Evolutionary conservation across 2,329 filamentous ascomycete species (phyloP), one percentile per base, ranked within the genome.

Genomic region (Phyllosticta paracitricarpa): DNA sequence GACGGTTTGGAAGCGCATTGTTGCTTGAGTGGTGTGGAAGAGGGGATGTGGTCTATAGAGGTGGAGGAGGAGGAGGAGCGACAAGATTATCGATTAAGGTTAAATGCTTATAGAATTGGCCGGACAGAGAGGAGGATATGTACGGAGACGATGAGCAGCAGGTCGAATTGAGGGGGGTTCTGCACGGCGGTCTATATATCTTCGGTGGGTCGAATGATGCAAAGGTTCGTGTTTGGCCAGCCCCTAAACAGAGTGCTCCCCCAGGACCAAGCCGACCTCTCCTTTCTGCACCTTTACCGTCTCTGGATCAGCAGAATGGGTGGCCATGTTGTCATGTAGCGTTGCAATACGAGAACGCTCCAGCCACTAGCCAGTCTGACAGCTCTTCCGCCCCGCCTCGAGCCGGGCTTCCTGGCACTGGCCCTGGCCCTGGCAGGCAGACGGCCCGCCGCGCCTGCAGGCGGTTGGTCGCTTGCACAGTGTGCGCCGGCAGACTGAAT

Each of bases 1-100:
- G 59, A 64, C 19, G 58, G 54, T 64, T 53, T 57, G 19, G 65
- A 64, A 63, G 60, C 64, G 64, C 66, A 68, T 65, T 56, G 52
- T 65, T 25, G 19, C 19, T 22, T 22, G 19, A 22, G 19, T 22
- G 19, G 19, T 22, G 19, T 22, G 19, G 19, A 22, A 22, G 19
- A 22, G 19, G 19, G 19, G 19, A 22, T 22, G 17, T 56, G 53
- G 52, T 35, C 17, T 6, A 24, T 2, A n/a, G 24, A 8, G 54
- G 17, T 56, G 28, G 55, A 4, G 3, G 25, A 33, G 26, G 26
- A 28, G 26, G 26, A 7, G 4, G 28, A 30, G 28, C 9, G 28
- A 30, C 9, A 30, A 30, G 28, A 30, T 30, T 30, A 30, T 30
- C 28, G 28, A 30, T 40, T 12, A 40, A 40, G 33, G 33, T 40